phyloP scores from a whole-genome alignment of 1,139 yeast species.

The Blastobotrys ciferrii region DNA sequence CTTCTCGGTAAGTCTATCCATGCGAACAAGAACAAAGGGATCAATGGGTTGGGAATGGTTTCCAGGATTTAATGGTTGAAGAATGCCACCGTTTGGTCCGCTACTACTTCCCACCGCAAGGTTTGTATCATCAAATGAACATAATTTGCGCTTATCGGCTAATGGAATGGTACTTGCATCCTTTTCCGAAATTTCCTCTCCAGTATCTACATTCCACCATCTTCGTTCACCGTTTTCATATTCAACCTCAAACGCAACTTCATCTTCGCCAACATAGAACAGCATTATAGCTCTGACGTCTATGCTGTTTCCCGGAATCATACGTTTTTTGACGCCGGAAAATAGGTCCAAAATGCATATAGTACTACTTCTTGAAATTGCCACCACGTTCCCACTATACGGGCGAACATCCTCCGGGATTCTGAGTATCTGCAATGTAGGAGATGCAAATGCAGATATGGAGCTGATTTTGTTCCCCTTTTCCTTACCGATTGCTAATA shows the following conservation, averaged over 20 bases:
- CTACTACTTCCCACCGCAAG: no score
- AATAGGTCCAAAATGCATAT: constrained; percentile 23
- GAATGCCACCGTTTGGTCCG: constrained; percentile 3
- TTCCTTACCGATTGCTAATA: constrained; percentile 17
- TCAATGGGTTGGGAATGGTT: constrained; percentile 8
- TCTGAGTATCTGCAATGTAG: constrained; percentile 20
- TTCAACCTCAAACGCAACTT: constrained; percentile 11
- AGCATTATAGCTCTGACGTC: constrained; percentile 16
- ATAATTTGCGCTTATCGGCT: not conserved
- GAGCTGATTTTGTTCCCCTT: constrained; percentile 14
- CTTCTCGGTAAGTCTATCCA: constrained; percentile 9
- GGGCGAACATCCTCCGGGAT: constrained; percentile 8
- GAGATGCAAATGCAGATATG: constrained; percentile 23
- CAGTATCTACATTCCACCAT: constrained; percentile 23
- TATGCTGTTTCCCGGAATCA: constrained; percentile 27
- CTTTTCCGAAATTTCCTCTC: constrained; percentile 18
- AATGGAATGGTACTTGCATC: not conserved
- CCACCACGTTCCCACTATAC: constrained; percentile 16
- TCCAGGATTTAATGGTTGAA: constrained; percentile 9
- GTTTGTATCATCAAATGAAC: not conserved
- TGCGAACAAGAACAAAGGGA: constrained; percentile 9
- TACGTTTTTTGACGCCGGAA: constrained; percentile 13
- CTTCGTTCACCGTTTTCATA: constrained; percentile 22
- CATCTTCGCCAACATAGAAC: not conserved
- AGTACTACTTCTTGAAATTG: constrained; percentile 23